Percentiles rank a stretch among this genome's conserved stretches.
Conservation (phyloP, 2,329 filamentous ascomycete genomes). For the Trichophyton schoenleinii region DNA sequence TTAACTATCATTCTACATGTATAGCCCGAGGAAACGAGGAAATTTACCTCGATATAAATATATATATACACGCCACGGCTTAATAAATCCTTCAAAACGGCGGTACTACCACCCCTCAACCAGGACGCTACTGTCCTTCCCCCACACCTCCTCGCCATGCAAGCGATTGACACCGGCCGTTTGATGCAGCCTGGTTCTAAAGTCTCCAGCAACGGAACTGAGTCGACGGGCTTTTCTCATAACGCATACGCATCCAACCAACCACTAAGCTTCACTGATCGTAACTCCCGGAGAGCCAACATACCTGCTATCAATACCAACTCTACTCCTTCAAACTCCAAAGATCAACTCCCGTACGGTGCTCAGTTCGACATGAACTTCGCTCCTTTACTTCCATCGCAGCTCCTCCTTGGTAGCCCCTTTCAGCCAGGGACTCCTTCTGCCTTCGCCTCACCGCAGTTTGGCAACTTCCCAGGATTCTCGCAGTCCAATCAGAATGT, state of each 20-base stretch:
- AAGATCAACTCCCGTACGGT: slow-evolving; percentile 73
- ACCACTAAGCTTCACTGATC: slow-evolving; percentile 63
- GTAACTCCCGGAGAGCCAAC: slow-evolving; percentile 69
- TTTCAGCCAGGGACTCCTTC: slow-evolving; percentile 92
- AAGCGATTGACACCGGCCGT: slow-evolving; percentile 57
- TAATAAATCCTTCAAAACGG: slow-evolving; percentile 10
- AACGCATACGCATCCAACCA: slow-evolving; percentile 81
- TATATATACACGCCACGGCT: neutral
- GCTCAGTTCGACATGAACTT: slow-evolving; percentile 95
- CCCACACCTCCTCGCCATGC: slow-evolving; percentile 81
- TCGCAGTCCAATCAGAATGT: slow-evolving; percentile 45
- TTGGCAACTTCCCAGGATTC: slow-evolving; percentile 70
- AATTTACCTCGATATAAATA: too few relatives aligned
- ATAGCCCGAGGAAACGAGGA: too few relatives aligned
- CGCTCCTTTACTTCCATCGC: slow-evolving; percentile 85
- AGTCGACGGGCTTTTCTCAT: slow-evolving; percentile 84
- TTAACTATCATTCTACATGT: too few relatives aligned
- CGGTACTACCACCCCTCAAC: slow-evolving; percentile 52
- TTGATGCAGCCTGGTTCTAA: slow-evolving; percentile 49
- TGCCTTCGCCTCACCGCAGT: slow-evolving; percentile 81
- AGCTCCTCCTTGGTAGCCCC: slow-evolving; percentile 85
- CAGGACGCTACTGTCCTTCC: slow-evolving; percentile 75
- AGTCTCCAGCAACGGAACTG: slow-evolving; percentile 55
- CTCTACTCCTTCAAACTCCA: slow-evolving; percentile 45
- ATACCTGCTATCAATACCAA: slow-evolving; percentile 89